Evolutionary conservation across 2,329 filamentous ascomycete genomes (phyloP).

Genomic region (Calonectria leucothoes): DNA sequence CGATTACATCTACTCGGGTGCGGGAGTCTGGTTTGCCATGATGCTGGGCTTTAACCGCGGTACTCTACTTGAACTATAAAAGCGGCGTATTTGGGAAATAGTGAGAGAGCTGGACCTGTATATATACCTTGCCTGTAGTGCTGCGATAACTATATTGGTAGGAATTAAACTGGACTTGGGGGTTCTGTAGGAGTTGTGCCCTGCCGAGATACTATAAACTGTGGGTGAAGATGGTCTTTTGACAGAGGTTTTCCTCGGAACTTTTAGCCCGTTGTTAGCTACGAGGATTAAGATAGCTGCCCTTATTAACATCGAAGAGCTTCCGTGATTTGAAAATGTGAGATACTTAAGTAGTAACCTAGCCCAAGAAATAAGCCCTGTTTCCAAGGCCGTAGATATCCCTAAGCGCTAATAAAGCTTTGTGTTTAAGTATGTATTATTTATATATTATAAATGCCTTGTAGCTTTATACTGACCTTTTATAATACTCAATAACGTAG

Average conservation of each 20-base stretch:
- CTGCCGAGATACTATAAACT: neutral
- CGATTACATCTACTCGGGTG: neutral
- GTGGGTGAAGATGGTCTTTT: neutral
- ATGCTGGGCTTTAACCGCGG: neutral
- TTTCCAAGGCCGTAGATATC: neutral
- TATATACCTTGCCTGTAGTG: neutral
- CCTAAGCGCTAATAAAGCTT: neutral
- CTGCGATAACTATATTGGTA: neutral
- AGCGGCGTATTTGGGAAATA: neutral
- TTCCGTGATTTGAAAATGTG: neutral
- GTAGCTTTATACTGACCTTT: neutral
- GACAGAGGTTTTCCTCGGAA: neutral
- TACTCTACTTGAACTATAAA: neutral
- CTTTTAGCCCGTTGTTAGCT: neutral
- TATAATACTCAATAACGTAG: neutral
- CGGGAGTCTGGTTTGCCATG: neutral
- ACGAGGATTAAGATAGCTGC: neutral
- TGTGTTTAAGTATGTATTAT: neutral
- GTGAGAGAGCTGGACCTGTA: neutral
- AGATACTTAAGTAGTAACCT: neutral
- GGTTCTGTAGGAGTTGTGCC: neutral
- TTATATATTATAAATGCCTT: neutral
- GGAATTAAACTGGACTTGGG: neutral
- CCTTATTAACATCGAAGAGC: neutral
- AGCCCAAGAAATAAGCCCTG: neutral